Evolutionary conservation across 2,329 filamentous ascomycete species (phyloP).

Genomic region (Ceratocystis variospora): DNA sequence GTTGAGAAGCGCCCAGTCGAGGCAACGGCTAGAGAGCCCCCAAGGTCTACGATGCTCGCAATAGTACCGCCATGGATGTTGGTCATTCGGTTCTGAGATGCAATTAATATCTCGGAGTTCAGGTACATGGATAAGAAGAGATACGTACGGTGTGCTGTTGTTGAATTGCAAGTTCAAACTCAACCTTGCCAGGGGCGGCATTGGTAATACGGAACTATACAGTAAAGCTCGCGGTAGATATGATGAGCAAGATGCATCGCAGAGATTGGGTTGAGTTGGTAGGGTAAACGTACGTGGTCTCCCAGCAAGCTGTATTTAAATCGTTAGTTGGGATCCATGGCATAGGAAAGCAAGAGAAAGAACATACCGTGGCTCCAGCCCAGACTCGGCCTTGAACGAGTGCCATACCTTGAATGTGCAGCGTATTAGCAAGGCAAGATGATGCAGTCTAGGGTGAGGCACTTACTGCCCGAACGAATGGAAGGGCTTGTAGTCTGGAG

Average conservation of each 20-base stretch:
- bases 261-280: background rate
- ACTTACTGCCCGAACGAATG: conserved; percentile 17
- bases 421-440: background rate
- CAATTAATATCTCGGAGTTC: background rate
- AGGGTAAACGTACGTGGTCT: conserved; percentile 27
- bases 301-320: conserved; percentile 29
- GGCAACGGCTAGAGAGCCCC: conserved; percentile 51
- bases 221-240: background rate
- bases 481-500: conserved; percentile 4
- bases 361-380: conserved; percentile 69
- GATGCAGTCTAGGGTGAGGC: background rate
- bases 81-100: conserved; percentile 53
- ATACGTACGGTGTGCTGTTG: conserved; percentile 58
- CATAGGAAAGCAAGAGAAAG: background rate
- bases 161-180: conserved; percentile 62
- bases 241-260: background rate
- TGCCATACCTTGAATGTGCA: conserved; percentile 53
- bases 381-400: conserved; percentile 74
- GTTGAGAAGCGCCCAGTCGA: conserved; percentile 50
- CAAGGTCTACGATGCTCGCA: conserved; percentile 58
- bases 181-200: conserved; percentile 52
- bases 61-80: conserved; percentile 70
- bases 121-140: background rate
- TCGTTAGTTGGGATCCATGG: background rate
- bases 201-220: conserved; percentile 51